Evolutionary conservation across 495 filamentous ascomycete species (phyloP).

Genomic region (Hypoxylon cercidicola): DNA sequence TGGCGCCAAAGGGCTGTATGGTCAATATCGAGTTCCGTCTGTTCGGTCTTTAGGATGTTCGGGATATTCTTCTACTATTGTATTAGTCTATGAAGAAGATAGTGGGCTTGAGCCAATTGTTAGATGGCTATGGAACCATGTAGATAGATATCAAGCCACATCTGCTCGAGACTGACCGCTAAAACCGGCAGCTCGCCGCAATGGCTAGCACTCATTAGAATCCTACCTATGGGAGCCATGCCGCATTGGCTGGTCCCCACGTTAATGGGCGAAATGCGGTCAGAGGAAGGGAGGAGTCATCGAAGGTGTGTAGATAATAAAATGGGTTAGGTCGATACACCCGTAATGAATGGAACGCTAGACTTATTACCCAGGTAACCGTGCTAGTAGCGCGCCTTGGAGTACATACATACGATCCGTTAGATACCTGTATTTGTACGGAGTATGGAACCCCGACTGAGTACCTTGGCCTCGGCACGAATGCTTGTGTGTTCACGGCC

Average conservation of each 20-base stretch:
- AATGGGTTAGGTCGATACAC: slow-evolving; percentile 8
- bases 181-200: slow-evolving; percentile 44
- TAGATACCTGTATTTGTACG: slow-evolving; percentile 3
- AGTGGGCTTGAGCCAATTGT: slow-evolving; percentile 14
- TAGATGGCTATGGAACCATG: slow-evolving; percentile 14
- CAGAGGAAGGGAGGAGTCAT: slow-evolving; percentile 25
- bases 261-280: slow-evolving; percentile 28
- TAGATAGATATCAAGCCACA: slow-evolving; percentile 35
- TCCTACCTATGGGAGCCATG: slow-evolving; percentile 15
- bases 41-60: no score
- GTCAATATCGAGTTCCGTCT: slow-evolving; percentile 24
- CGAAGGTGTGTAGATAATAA: slow-evolving; percentile 20
- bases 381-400: slow-evolving; percentile 20
- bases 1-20: slow-evolving; percentile 13
- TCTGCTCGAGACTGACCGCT: slow-evolving; percentile 34
- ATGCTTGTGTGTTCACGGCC: slow-evolving; percentile 24
- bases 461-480: slow-evolving; percentile 29
- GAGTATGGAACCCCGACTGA: slow-evolving; percentile 26
- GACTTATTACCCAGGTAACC: slow-evolving; percentile 34
- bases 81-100: slow-evolving; percentile 4
- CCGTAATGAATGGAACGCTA: slow-evolving; percentile 29
- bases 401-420: not conserved
- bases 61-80: not conserved
- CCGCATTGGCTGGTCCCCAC: slow-evolving; percentile 9
- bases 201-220: slow-evolving; percentile 17